phyloP scores from a whole-genome alignment of 2,329 filamentous ascomycete species.

The Volutella citrinella region DNA sequence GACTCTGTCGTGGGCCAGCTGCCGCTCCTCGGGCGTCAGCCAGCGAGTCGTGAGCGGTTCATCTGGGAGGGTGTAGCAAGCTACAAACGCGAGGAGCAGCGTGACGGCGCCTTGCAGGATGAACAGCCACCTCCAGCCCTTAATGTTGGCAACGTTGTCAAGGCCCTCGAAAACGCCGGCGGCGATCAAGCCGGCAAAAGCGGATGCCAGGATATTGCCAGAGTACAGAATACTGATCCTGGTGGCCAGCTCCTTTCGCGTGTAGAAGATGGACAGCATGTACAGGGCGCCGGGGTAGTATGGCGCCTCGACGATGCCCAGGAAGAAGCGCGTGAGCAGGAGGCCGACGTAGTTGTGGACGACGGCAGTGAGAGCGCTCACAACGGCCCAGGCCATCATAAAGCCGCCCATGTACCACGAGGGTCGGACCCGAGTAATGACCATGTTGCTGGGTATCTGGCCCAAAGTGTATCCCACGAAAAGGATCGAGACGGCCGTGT shows the following conservation, averaged over 20 bases:
- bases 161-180: constrained; percentile 35
- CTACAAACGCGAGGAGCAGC: constrained; percentile 15
- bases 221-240: constrained; percentile 42
- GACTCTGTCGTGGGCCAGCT: constrained; percentile 36
- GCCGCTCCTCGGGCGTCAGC: constrained; percentile 40
- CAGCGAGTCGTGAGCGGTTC: constrained; percentile 40
- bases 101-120: constrained; percentile 58
- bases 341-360: constrained; percentile 45
- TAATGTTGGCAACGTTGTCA: constrained; percentile 16
- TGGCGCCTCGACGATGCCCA: constrained; percentile 38
- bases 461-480: constrained; percentile 42
- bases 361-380: constrained; percentile 43
- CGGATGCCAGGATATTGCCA: constrained; percentile 28
- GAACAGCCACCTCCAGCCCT: constrained; percentile 45
- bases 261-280: constrained; percentile 51
- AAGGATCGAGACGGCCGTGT: constrained; percentile 22
- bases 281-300: constrained; percentile 31
- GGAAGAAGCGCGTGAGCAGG: constrained; percentile 41
- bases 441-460: constrained; percentile 39
- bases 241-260: constrained; percentile 40
- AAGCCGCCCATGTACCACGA: constrained; percentile 37
- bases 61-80: constrained; percentile 25
- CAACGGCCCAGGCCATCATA: constrained; percentile 44
- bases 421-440: constrained; percentile 37
- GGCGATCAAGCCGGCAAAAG: constrained; percentile 42